Evolutionary conservation across 768 basidiomycete genomes (phyloP).

Genomic region (Gloeophyllum trabeum): DNA sequence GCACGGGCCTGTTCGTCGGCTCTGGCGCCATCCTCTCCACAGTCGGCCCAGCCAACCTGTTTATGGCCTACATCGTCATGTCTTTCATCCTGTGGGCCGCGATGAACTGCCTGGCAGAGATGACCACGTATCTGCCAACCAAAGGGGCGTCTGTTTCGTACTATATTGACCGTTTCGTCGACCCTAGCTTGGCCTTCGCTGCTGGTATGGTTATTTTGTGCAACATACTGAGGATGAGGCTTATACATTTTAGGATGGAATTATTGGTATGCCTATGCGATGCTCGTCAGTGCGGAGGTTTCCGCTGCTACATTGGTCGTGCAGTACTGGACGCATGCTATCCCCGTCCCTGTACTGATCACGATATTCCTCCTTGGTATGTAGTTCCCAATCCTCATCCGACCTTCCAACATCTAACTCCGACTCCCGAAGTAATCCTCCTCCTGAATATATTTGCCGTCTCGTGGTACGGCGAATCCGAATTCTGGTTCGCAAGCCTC

Average conservation of each 20-base stretch:
- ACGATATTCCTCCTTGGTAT: not conserved
- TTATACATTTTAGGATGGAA: conserved; percentile 14
- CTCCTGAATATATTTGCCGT: not conserved
- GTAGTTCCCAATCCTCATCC: too few relatives aligned
- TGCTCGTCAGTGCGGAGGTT: conserved; percentile 29
- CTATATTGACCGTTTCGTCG: not conserved
- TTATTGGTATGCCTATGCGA: conserved; percentile 30
- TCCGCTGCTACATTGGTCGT: not conserved
- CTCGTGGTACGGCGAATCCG: conserved; percentile 32
- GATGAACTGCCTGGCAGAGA: not conserved
- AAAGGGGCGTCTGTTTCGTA: not conserved
- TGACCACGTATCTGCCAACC: not conserved
- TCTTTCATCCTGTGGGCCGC: not conserved
- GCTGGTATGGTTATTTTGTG: not conserved
- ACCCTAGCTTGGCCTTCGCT: not conserved
- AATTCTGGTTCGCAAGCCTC: conserved; percentile 41
- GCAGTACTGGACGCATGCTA: conserved; percentile 10
- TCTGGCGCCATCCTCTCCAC: conserved; percentile 47
- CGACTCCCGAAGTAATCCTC: not conserved
- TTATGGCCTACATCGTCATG: conserved; percentile 37
- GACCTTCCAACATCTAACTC: too few relatives aligned
- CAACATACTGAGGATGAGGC: not conserved
- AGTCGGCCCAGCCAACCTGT: conserved; percentile 57
- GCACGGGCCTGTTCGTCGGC: conserved; percentile 35
- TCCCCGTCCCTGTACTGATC: not conserved